Evolutionary conservation across 345 rosid species (phyloP), one percentile per base, ranked within the genome.

Genomic region (Clarkia xantiana): DNA sequence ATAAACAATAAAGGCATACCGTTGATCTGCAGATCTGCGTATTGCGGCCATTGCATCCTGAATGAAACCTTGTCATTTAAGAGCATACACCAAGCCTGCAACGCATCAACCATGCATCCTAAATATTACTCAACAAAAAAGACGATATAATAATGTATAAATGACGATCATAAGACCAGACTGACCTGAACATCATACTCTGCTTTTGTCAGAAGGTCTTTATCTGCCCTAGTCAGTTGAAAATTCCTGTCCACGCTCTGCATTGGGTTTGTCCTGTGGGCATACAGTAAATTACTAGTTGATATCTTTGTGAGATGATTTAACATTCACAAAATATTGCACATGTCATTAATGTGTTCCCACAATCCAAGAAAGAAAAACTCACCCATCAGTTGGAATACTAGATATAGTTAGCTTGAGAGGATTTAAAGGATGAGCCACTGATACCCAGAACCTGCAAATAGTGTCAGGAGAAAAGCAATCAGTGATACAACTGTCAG

Each of bases 41-140:
- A 70, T 44, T 93, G 95, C 9, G 99, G 99, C 99, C 99, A 93
- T 53, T 87, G 99, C 91, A 93, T 82, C 82, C 99, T 77, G 58
- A 69, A 93, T 41, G 80, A 62, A 56, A 93, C 99, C 71, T 84
- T 87, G 70, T 93, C 97, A 65, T 88, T 93, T 65, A 93, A 67
- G 69, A 93, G 99, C 95, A 93, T 84, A 65, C 99, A 93, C 99
- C 99, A 93, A 14, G 84, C 94, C 97, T 89, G 42, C 19, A 55
- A 50, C 9, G 29, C 66, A 17, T 11, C 14, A 20, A 18, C 11
- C 14, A 20, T 11, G 40, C 15, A 41, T 46, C 40, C 44, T 49
- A 53, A 10, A 55, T 70, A 40, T 65, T 20, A 6, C 6, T 14
- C 10, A 14, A 14, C 34, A 29, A 15, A 4, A 29, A 22, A 10